Evolutionary conservation across 441 rosid genomes (phyloP), one percentile per base, ranked within the genome.

Genomic region (Populus trichocarpa): DNA sequence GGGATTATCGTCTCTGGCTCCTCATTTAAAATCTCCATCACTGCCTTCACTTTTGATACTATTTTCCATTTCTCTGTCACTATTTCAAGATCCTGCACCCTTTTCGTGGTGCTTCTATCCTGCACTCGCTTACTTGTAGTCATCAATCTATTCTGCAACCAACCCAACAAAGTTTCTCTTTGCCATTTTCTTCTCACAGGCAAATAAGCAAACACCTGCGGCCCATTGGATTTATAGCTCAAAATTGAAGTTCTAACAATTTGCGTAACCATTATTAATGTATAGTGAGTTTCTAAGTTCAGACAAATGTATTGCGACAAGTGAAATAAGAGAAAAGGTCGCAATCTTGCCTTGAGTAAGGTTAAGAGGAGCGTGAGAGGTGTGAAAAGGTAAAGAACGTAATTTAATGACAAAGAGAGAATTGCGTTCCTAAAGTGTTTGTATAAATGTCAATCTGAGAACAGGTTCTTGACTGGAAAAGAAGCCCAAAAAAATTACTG

Each of bases 11-110:
- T 88, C 42, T 92, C 97, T 20, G 79, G 87, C 84, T 94, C 97
- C 63, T 88, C 78, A 89, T 82, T 88, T 76, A 92, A 77, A 65
- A 86, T 74, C 64, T 91, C 97, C 88, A 94, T 84, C 71, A 94
- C 80, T 50, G 91, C 82, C 71, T 86, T 67, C 63, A 94, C 85
- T 82, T 88, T 91, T 0, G 94, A 87, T 57, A 79, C 86, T 75
- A 89, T 87, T 80, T 94, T 94, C 91, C 89, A 89, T 85, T 89
- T 90, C 85, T 94, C 98, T 0, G 89, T 88, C 0, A 79, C 96
- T 70, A 94, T 80, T 79, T 94, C 95, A 68, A 94, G 95, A 83
- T 86, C 87, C 2, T 78, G 88, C 70, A 90, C 82, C 75, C 93
- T 83, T 84, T 92, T 90, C 68, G 76, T 85, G 81, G 68, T 82